phyloP scores from a whole-genome alignment of 148 eudicot genomes.

The Rhododendron kiyosumense region DNA sequence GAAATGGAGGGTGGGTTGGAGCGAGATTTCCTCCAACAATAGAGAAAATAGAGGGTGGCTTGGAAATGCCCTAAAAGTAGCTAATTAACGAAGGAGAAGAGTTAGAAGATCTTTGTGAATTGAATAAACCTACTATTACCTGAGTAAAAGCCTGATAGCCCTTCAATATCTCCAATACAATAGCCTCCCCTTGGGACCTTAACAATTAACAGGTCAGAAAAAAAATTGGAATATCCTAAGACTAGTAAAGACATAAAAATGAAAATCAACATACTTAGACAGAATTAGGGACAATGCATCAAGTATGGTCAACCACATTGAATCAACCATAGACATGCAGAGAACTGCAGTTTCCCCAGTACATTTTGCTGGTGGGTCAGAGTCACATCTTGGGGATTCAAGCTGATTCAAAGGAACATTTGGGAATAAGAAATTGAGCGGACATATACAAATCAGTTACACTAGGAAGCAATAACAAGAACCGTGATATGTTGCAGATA shows the following conservation, averaged over 20 bases:
- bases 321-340: constrained; percentile 86
- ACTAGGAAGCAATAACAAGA: not conserved
- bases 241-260: not conserved
- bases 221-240: not conserved
- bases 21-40: not conserved
- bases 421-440: constrained; percentile 1
- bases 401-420: constrained; percentile 49
- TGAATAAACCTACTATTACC: constrained; percentile 29
- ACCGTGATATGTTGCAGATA: not conserved
- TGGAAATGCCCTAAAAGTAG: not conserved
- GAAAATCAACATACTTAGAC: constrained; percentile 52
- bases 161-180: constrained; percentile 88
- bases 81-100: not conserved
- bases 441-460: not conserved
- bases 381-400: constrained; percentile 88
- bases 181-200: constrained; percentile 99
- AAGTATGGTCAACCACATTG: constrained; percentile 87
- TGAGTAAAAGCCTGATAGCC: constrained; percentile 99
- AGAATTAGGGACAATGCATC: constrained; percentile 87
- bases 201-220: constrained; percentile 27
- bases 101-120: not conserved
- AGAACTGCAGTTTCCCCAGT: constrained; percentile 77
- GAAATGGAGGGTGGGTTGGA: not conserved
- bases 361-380: constrained; percentile 47
- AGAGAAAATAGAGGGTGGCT: not conserved